Conservation (phyloP, 768 basidiomycete species). For the Psilocybe cyanescens region DNA sequence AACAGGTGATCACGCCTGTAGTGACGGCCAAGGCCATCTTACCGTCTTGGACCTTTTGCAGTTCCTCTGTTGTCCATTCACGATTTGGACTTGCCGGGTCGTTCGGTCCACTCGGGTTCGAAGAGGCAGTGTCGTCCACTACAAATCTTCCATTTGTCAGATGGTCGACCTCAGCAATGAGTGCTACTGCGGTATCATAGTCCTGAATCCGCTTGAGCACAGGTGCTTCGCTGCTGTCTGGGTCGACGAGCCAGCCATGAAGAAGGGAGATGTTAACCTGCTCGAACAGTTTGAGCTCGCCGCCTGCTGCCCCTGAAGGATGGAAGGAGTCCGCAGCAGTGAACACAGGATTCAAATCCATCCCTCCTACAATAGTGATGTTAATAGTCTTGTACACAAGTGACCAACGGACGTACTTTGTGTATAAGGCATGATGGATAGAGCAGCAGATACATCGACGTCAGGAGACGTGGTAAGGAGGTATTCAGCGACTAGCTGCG, state of each 20-base stretch:
- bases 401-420: conserved; percentile 57
- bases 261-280: conserved; percentile 81
- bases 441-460: conserved; percentile 70
- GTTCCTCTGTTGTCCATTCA: conserved; percentile 55
- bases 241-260: conserved; percentile 90
- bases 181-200: conserved; percentile 75
- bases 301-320: conserved; percentile 57
- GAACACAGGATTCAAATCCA: conserved; percentile 89
- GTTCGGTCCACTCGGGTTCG: conserved; percentile 9
- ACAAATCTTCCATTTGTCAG: conserved; percentile 67
- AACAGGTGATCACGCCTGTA: too few species aligned
- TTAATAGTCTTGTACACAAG: not conserved
- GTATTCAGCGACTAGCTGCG: conserved; percentile 83
- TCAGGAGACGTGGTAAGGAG: conserved; percentile 63
- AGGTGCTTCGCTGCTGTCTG: conserved; percentile 58
- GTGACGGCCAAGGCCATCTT: conserved; percentile 19
- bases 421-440: conserved; percentile 77
- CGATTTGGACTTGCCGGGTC: conserved; percentile 27
- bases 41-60: conserved; percentile 75
- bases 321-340: conserved; percentile 69
- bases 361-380: conserved; percentile 61
- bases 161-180: conserved; percentile 83
- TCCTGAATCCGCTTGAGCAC: conserved; percentile 58
- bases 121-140: conserved; percentile 32
- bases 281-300: conserved; percentile 86